Percentiles rank a stretch among this genome's conserved stretches.
phyloP scores from a whole-genome alignment of 371 early-diverging fungal genomes.

The Rhizopus sp. region DNA sequence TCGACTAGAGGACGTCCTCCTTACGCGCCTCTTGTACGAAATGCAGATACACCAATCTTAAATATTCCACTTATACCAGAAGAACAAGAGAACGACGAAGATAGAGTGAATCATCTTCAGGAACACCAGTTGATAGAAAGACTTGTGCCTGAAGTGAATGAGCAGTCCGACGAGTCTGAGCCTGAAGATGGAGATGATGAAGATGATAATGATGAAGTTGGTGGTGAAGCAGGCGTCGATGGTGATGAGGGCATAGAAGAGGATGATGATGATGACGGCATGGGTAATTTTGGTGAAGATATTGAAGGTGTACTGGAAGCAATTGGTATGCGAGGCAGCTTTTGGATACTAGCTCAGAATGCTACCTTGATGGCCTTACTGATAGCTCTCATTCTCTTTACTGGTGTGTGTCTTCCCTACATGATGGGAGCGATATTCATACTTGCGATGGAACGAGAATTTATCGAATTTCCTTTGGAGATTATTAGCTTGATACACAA shows the following conservation, averaged over 20 bases:
- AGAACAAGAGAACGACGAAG: conserved; percentile 13
- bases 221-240: too few relatives aligned
- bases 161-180: background rate
- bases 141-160: background rate
- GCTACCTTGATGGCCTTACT: conserved; percentile 75
- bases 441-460: conserved; percentile 12
- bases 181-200: background rate
- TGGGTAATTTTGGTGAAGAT: conserved; percentile 64
- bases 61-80: conserved; percentile 13
- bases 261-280: conserved; percentile 47
- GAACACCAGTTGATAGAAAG: background rate
- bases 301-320: conserved; percentile 85
- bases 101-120: background rate
- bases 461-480: conserved; percentile 52
- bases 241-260: conserved; percentile 12
- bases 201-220: background rate
- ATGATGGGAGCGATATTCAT: conserved; percentile 64
- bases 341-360: conserved; percentile 76
- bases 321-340: conserved; percentile 86
- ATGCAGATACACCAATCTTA: conserved; percentile 17
- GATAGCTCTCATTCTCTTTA: conserved; percentile 69
- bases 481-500: conserved; percentile 35
- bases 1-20: conserved; percentile 12
- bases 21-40: conserved; percentile 18
- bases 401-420: conserved; percentile 78